phyloP scores from a whole-genome alignment of 23 red algal species.

The Agarophyton chilense region DNA sequence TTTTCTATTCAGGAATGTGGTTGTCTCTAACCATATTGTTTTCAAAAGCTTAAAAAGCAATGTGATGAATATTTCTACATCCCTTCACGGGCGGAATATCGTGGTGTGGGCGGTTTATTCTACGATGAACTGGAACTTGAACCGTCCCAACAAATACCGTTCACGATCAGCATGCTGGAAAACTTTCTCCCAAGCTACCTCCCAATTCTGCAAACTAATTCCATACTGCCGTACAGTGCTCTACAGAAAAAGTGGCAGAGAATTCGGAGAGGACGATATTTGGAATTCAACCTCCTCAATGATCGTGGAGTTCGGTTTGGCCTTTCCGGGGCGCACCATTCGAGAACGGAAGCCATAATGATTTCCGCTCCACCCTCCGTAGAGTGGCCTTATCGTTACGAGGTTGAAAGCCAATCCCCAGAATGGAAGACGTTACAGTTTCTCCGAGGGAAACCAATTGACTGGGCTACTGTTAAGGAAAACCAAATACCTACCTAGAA shows the following conservation, averaged over 20 bases:
- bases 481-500: neutral
- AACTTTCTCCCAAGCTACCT: slow-evolving; percentile 41
- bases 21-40: neutral
- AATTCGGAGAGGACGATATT: slow-evolving; percentile 54
- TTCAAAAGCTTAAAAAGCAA: slow-evolving; percentile 39
- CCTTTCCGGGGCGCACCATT: slow-evolving; percentile 5
- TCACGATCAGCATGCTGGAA: neutral
- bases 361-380: slow-evolving; percentile 77
- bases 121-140: slow-evolving; percentile 53
- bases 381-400: slow-evolving; percentile 57
- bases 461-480: slow-evolving; percentile 17
- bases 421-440: slow-evolving; percentile 51
- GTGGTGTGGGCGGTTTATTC: slow-evolving; percentile 71
- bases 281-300: slow-evolving; percentile 72
- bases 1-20: neutral
- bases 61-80: slow-evolving; percentile 81
- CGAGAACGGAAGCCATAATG: slow-evolving; percentile 62
- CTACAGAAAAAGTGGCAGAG: slow-evolving; percentile 57
- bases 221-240: neutral
- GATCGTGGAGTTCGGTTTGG: slow-evolving; percentile 81
- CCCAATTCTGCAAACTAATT: slow-evolving; percentile 31
- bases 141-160: neutral
- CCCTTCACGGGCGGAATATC: slow-evolving; percentile 65
- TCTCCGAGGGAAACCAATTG: slow-evolving; percentile 40
- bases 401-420: neutral